A percentile compares a stretch with the other conserved stretches of the same genome.
Conservation (phyloP, 2,329 filamentous ascomycete genomes). For the Venturia asperata region DNA sequence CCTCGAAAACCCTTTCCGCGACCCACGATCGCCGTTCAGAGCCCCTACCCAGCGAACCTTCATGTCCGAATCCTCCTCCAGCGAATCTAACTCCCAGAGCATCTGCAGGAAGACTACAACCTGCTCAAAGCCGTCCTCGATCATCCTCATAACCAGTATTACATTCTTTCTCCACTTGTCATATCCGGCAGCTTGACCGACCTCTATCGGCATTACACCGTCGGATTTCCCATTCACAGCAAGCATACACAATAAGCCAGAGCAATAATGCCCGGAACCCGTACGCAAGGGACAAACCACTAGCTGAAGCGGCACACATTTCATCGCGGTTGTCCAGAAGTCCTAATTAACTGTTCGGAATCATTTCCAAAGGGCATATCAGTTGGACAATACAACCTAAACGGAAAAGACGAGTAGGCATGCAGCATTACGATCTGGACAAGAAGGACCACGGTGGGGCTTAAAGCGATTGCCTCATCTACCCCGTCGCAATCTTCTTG, state of each 20-base stretch:
- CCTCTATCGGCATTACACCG: not conserved
- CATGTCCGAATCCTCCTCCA: not conserved
- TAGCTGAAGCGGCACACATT: not conserved
- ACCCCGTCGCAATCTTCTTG: not conserved
- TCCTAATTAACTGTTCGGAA: too few species aligned
- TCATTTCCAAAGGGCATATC: too few species aligned
- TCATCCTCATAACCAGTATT: not conserved
- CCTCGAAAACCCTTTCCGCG: not conserved
- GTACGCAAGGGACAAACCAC: not conserved
- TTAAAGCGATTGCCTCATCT: not conserved
- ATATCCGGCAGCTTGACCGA: not conserved
- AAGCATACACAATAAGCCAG: not conserved
- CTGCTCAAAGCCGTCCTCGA: not conserved
- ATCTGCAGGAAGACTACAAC: not conserved
- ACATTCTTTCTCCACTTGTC: not conserved
- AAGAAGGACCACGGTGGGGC: not conserved
- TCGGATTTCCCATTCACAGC: not conserved
- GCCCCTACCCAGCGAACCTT: not conserved
- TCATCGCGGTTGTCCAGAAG: too few species aligned
- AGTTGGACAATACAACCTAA: too few species aligned
- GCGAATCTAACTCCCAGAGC: not conserved
- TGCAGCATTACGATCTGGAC: not conserved
- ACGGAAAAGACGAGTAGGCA: not conserved
- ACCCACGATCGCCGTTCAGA: not conserved
- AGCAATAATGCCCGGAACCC: not conserved